These are phyloP conservation scores for Globomyces pollinis-pini DNA, from an alignment of 192 early-diverging fungal species.

Conservation along the genomic window DNA sequence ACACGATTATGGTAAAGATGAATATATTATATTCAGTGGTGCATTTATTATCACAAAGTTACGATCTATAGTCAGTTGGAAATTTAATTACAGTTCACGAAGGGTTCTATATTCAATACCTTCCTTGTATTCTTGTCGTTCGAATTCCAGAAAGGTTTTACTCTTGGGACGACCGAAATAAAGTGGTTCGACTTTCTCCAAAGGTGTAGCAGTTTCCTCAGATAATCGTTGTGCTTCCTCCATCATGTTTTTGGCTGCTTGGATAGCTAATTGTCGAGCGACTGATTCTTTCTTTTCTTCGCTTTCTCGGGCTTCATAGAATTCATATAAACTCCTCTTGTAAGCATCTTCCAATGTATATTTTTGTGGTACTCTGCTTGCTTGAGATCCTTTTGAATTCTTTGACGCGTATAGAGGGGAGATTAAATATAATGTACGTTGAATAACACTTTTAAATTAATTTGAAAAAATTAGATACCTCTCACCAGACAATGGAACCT, in stretches of 20 bases:
- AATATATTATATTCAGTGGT: too few relatives aligned
- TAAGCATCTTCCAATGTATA: conserved; percentile 74
- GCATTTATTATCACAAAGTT: too few relatives aligned
- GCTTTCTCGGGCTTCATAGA: conserved; percentile 70
- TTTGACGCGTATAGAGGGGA: conserved; percentile 25
- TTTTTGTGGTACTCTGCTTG: background rate
- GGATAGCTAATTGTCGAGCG: conserved; percentile 17
- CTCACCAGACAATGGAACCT: conserved; percentile 67
- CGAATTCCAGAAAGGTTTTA: conserved; percentile 1
- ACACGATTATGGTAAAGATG: too few relatives aligned
- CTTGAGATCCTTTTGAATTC: too few relatives aligned
- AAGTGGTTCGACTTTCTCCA: background rate
- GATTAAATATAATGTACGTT: conserved; percentile 77
- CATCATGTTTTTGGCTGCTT: background rate
- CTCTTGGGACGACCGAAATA: background rate
- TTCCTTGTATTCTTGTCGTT: background rate
- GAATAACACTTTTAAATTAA: conserved; percentile 61
- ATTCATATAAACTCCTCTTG: conserved; percentile 63
- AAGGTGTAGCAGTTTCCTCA: background rate
- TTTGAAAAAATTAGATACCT: conserved; percentile 50
- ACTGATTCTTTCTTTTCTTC: conserved; percentile 66
- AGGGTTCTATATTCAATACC: background rate
- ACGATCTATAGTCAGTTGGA: too few relatives aligned
- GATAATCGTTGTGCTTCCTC: background rate
- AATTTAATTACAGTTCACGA: background rate